Base-by-base conservation (phyloP, 228 moss, liverwort and hornwort genomes). In the Sphagnum magellanicum region DNA sequence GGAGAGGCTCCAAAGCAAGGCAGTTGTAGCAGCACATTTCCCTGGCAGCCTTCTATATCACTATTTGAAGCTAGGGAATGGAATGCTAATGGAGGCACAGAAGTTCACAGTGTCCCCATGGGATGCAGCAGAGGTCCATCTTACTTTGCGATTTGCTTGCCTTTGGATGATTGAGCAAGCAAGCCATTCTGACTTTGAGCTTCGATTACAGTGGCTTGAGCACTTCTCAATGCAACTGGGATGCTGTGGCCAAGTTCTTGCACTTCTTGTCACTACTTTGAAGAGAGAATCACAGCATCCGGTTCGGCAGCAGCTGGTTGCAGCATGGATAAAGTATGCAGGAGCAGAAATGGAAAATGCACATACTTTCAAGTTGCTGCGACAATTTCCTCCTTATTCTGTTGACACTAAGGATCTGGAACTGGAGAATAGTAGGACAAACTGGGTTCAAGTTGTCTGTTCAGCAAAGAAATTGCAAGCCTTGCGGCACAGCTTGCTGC, bases 111-210 rank as follows among this genome's bases (percentile, higher is more conserved):
- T 72, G 60, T n/a, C 72, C 48, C 52, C 68, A 50, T 51, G 69
- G n/a, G 50, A 76, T 53, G 16, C 69, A 47, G 71, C 75, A 60
- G 81, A 88, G 60, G 66, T 82, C 10, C 80, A 90, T 68, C 62
- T 73, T 11, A 74, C 75, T 60, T 71, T 98, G 67, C 72, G 62
- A 60, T 79, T 81, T 77, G 88, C 97, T 47, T 75, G 77, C 66
- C 81, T 85, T 65, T 98, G 97, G 97, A 91, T 98, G 91, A 60
- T 93, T 65, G 91, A 91, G 65, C 88, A 89, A 68, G 97, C 85
- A 51, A 91, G 75, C 60, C 78, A 79, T 63, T 74, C 69, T 53
- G 93, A 98, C 73, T 77, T 85, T 53, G 73, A 75, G 47, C 78
- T 90, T 65, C 88, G 97, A 48, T 73, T 87, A 16, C 85, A 86